Evolutionary conservation across 352 stramenopile species (phyloP), one percentile per base, ranked within the genome.

Genomic region (Globisporangium nodosum): DNA sequence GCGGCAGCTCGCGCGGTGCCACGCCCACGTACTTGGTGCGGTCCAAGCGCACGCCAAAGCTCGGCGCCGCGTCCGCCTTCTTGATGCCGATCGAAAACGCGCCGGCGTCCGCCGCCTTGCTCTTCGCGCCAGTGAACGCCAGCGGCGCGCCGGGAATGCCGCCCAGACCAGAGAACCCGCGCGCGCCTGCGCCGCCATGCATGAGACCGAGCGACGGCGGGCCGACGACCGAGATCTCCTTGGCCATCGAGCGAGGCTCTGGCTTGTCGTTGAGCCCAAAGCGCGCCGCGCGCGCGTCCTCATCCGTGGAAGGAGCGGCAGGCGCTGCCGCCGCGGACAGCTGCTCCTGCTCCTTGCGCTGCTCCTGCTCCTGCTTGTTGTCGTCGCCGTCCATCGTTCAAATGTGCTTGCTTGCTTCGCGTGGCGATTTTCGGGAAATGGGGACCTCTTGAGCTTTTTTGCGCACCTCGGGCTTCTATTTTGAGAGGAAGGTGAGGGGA

Each of bases 21-120:
- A 87, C 78, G 52, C 74, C 75, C n/a, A 87, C 70, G 53, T 94
- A 94, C 59, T 88, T 92, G 52, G 82, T 91, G 40, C 69, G 65
- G 69, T 94, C 85, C 31, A 81, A 59, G 39, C 82, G 82, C 57
- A 74, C 66, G 31, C 74, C 78, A 33, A 88, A 84, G 43, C 71
- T 80, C 8, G 71, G 66, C 54, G 71, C 58, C 12, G 70, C 35
- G 24, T 64, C 55, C 35, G 60, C 49, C 50, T 75, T 64, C 46
- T 65, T 68, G 27, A 62, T 59, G 11, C 60, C 57, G 21, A 57
- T 58, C 31, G 72, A 67, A 18, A 68, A 58, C 54, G 72, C 66
- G 33, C 65, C 66, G 2, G 52, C 35, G 13, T 56, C 51, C 2
- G 52, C 54, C 0, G 57, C 33, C 42, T 66, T 64, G 59, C 84